These are phyloP conservation scores for Fimicolochytrium jonesii DNA, from an alignment of 192 early-diverging fungal genomes.

Conservation along the genomic window DNA sequence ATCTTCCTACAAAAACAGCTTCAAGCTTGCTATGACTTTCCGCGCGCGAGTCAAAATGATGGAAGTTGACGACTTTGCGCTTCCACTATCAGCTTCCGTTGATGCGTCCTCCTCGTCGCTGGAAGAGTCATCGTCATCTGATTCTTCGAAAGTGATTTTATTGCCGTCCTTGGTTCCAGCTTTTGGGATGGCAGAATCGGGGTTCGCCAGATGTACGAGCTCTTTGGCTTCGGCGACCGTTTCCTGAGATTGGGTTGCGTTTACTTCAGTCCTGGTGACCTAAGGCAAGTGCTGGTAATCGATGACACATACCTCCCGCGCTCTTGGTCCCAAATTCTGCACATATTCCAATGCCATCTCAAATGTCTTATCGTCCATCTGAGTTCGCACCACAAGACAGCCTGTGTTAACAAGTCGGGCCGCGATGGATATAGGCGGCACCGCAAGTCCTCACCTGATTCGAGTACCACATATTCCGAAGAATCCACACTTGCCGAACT, in stretches of 20 bases:
- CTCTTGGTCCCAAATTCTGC: conserved; percentile 12
- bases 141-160: conserved; percentile 14
- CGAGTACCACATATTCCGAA: conserved; percentile 30
- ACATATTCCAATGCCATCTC: conserved; percentile 18
- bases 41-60: no score
- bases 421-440: background rate
- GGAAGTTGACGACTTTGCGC: no score
- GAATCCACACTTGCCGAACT: conserved; percentile 35
- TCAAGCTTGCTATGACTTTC: no score
- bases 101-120: no score
- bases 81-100: no score
- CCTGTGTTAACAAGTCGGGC: background rate
- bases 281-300: background rate
- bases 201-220: conserved; percentile 12
- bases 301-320: conserved; percentile 5
- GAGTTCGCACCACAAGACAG: background rate
- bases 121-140: conserved; percentile 5
- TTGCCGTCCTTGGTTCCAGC: conserved; percentile 10
- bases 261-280: background rate
- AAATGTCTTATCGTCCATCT: conserved; percentile 15
- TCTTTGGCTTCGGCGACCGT: conserved; percentile 28
- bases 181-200: background rate
- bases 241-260: conserved; percentile 20
- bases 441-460: conserved; percentile 12
- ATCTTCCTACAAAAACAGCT: no score